Base-by-base conservation (phyloP, 2,329 filamentous ascomycete species). In the Paraphaeosphaeria minitans region DNA sequence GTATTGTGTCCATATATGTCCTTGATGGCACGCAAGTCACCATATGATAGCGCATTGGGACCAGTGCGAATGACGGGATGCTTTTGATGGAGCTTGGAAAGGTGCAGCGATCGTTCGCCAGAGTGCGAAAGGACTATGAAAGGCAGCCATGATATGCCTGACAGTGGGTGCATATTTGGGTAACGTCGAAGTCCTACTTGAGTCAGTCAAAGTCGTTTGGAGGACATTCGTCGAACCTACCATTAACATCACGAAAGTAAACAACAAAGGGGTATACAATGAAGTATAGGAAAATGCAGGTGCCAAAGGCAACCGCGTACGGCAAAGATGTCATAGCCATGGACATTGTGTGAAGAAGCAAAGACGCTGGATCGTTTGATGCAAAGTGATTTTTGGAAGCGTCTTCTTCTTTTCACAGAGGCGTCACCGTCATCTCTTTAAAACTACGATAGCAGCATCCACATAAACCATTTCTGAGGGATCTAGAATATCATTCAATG, bases 1-100 rank as follows among this genome's bases (percentile, higher is more conserved):
- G 83, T 81, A 46, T 79, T 80, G 59, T 85, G 82, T 24, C 81
- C 81, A 58, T 83, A 83, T 50, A 83, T 83, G 39, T 82, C 80
- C 46, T 82, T 82, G 64, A 82, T 81, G 10, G 71, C 71, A 29
- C 70, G 69, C 10, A 68, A 35, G 31, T 73, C 69, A 5, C 72
- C 71, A 42, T 72, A 75, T 3, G 70, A 74, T 9, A 75, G 64
- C 7, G 68, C 62, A 53, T 72, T 74, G 9, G 73, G 71, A 7
- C 72, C 69, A 27, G 61, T 69, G 13, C 73, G 70, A 35, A 75
- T 70, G 31, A 84, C 76, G 0, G 81, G 81, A 37, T 81, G 64
- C 49, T 77, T 79, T 57, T 81, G 79, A 69, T 85, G 83, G 45
- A 82, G 66, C 58, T 81, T 73, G 2, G 69, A 58, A 12, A 83